These are phyloP conservation scores for Vitis hybrid DNA, from an alignment of 177 flowering plant genomes.

Conservation along the genomic window DNA sequence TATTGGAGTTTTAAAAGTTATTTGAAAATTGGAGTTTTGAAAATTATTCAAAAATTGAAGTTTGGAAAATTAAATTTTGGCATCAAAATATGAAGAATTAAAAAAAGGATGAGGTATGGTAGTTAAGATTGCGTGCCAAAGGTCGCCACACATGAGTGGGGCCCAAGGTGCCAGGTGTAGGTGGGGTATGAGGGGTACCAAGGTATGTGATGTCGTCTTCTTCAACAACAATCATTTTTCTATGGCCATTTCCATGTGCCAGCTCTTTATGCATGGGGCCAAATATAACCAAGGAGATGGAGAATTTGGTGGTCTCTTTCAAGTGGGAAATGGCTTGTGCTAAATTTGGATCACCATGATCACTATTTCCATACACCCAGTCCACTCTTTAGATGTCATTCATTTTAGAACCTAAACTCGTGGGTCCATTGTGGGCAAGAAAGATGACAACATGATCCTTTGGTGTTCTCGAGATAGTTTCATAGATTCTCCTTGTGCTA, in stretches of 20 bases:
- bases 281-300: conserved; percentile 68
- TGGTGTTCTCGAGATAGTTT: conserved; percentile 65
- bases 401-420: conserved; percentile 71
- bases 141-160: no score
- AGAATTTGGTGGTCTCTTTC: conserved; percentile 40
- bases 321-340: conserved; percentile 59
- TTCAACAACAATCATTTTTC: conserved; percentile 69
- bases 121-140: no score
- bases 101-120: no score
- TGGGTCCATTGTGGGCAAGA: conserved; percentile 96
- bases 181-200: no score
- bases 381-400: conserved; percentile 88
- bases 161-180: no score
- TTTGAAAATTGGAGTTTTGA: no score
- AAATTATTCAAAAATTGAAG: no score
- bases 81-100: no score
- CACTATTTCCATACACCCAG: conserved; percentile 72
- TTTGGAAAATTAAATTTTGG: no score
- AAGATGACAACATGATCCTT: conserved; percentile 60
- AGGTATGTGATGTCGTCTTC: conserved; percentile 57
- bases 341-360: conserved; percentile 92
- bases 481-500: conserved; percentile 69
- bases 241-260: conserved; percentile 52
- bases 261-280: conserved; percentile 95
- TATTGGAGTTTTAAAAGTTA: no score